Conservation (phyloP, 345 rosid species). For the Gossypium mustelinum region DNA sequence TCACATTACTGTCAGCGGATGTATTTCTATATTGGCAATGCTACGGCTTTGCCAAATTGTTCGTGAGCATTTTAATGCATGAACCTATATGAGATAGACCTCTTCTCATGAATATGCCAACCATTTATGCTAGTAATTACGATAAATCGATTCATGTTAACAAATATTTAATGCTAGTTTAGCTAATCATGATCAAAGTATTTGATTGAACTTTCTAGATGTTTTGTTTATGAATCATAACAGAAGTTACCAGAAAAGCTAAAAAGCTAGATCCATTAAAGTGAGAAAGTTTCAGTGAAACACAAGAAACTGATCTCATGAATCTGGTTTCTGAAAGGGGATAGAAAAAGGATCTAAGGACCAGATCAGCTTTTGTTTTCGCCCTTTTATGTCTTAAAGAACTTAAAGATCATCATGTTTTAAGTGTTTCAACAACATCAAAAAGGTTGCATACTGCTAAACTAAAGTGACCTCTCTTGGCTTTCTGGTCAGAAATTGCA, state of each 20-base stretch:
- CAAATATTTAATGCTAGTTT: background rate
- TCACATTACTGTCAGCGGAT: background rate
- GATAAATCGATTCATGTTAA: background rate
- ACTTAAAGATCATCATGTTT: background rate
- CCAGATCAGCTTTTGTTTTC: conserved; percentile 1
- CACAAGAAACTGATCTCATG: background rate
- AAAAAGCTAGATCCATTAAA: conserved; percentile 2
- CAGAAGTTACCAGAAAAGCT: too few species aligned
- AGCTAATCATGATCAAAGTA: background rate
- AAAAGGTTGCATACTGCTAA: background rate
- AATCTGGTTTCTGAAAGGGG: background rate
- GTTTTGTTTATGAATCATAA: background rate
- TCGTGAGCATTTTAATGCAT: background rate
- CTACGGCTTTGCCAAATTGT: background rate
- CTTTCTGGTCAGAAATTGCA: background rate
- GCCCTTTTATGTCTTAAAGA: background rate
- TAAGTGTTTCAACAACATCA: background rate
- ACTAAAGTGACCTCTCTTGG: conserved; percentile 1
- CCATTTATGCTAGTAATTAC: background rate
- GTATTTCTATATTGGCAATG: conserved; percentile 1
- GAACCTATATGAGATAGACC: background rate
- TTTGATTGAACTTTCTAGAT: background rate
- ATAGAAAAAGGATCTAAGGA: background rate
- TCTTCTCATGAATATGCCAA: background rate
- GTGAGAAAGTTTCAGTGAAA: conserved; percentile 2